Percentiles rank a stretch among this genome's conserved stretches.
These are phyloP conservation scores for Diphasiastrum complanatum DNA, from an alignment of 83 land plant species.

Conservation along the genomic window DNA sequence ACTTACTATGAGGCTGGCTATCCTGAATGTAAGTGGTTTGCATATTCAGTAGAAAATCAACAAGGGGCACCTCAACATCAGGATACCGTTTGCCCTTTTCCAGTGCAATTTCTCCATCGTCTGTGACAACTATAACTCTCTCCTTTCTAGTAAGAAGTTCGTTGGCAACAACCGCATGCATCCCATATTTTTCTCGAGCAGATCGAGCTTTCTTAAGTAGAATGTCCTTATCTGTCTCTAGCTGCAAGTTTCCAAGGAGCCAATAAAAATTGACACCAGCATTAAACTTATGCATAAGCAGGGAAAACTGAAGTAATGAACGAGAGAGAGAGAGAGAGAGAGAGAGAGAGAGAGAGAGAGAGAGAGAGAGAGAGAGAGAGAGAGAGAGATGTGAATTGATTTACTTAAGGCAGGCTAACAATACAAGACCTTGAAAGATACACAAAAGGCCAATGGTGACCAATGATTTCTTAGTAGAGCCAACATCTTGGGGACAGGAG, in stretches of 20 bases:
- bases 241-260: too few species aligned
- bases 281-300: too few species aligned
- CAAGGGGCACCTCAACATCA: slow-evolving; percentile 65
- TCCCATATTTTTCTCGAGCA: slow-evolving; percentile 56
- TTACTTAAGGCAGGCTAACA: too few species aligned
- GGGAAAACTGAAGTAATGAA: too few species aligned
- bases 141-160: slow-evolving; percentile 67
- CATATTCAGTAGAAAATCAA: slow-evolving; percentile 42
- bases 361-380: too few species aligned
- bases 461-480: slow-evolving; percentile 59
- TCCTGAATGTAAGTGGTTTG: slow-evolving; percentile 44
- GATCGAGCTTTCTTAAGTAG: slow-evolving; percentile 69
- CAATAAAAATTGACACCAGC: too few species aligned
- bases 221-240: slow-evolving; percentile 80
- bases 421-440: slow-evolving; percentile 96
- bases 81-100: slow-evolving; percentile 25
- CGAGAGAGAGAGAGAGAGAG: too few species aligned
- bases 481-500: slow-evolving; percentile 87
- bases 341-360: too few species aligned
- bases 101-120: slow-evolving; percentile 37
- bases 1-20: slow-evolving; percentile 17
- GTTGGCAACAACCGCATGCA: slow-evolving; percentile 90
- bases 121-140: slow-evolving; percentile 64
- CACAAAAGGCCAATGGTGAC: slow-evolving; percentile 77
- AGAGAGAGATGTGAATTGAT: too few species aligned